Evolutionary conservation across 345 rosid genomes (phyloP), one percentile per base, ranked within the genome.

Genomic region (Salix arbutifolia): DNA sequence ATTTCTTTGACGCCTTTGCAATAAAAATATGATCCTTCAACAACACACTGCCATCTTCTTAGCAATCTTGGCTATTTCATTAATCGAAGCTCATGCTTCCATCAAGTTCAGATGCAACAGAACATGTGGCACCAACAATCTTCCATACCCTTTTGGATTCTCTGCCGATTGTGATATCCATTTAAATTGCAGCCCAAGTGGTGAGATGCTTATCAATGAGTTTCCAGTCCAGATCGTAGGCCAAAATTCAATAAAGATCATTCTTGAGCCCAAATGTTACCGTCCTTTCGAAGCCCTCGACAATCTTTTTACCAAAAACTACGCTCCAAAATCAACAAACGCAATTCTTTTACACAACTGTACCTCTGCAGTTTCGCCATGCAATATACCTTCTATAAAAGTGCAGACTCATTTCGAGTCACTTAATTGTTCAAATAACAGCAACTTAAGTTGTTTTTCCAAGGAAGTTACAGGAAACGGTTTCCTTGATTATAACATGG

Each of bases 71-170:
- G 21, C 58, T n/a, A 65, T 35, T 33, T 56, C 70, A 1, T 4
- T 70, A 13, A 52, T 66, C 52, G 7, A 33, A 23, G 72, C 75
- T 62, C 64, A 79, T 10, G 67, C 81, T 65, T 73, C 72, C 23
- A 67, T 17, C 46, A 18, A 67, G 64, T 16, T 70, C 28, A 64
- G 56, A 3, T 87, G 91, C 84, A 65, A 78, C 76, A 77, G 38
- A 31, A 75, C 83, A 12, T 90, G 98, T 42, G 78, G 84, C n/a
- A 3, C 14, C 74, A 60, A 58, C 58, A 30, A 2, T 0, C 77
- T 86, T 0, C 67, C 53, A 1, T 90, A 84, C 61, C 98, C 98
- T 3, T 91, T 94, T 44, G 97, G 98, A 13, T 88, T 88, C 84
- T 83, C 94, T 23, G 16, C 82, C 0, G 85, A 73, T 8, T 89